Conservation (phyloP, 192 early-diverging fungal genomes). For the Kappamyces sp. region DNA sequence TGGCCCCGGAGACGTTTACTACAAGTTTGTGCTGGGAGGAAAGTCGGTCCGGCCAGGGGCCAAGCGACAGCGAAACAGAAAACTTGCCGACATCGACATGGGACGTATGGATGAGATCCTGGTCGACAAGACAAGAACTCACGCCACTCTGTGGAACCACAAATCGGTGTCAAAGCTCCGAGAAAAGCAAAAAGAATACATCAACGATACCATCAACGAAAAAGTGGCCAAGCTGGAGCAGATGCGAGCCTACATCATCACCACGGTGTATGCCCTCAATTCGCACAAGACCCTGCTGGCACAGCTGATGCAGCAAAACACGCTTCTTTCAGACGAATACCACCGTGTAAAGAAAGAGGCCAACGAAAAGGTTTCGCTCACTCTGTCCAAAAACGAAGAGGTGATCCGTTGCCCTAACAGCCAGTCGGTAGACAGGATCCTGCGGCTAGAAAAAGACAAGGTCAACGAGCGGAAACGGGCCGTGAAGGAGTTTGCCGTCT, state of each 20-base stretch:
- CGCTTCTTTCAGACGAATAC: not conserved
- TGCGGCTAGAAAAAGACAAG: not conserved
- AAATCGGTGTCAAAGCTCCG: not conserved
- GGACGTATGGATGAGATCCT: constrained; percentile 1
- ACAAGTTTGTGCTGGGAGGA: constrained; percentile 4
- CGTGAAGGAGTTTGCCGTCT: not conserved
- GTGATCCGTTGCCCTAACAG: not conserved
- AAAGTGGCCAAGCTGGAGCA: constrained; percentile 6
- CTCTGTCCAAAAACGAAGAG: not conserved
- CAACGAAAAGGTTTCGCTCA: not conserved
- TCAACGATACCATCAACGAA: not conserved
- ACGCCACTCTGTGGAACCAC: constrained; percentile 3
- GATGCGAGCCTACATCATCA: constrained; percentile 9
- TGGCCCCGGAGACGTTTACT: constrained; percentile 9
- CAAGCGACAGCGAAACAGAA: not conserved
- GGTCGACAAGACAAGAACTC: not conserved
- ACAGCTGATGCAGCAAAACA: not conserved
- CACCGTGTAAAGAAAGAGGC: not conserved
- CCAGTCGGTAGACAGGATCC: not conserved
- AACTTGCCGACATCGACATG: not conserved
- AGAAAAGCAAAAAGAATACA: not conserved
- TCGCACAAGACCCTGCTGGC: not conserved
- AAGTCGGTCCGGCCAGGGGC: constrained; percentile 1
- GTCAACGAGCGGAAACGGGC: not conserved
- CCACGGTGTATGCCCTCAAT: not conserved